Conservation (phyloP, 352 stramenopile species). For the Phytophthora aleatoria region DNA sequence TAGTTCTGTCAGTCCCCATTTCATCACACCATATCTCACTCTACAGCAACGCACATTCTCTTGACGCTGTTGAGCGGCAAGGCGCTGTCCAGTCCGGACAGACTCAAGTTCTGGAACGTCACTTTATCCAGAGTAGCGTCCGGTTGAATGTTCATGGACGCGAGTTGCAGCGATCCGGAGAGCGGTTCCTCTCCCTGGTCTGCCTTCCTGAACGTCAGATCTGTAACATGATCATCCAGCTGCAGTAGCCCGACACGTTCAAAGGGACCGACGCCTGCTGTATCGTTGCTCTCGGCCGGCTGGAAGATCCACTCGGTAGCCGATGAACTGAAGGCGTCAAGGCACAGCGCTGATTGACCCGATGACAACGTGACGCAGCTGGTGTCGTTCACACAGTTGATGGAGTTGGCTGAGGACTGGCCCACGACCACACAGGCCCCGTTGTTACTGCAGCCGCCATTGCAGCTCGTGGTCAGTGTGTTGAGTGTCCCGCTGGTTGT, state of each 20-base stretch:
- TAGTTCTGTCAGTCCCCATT: conserved; percentile 11
- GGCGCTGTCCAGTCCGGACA: conserved; percentile 55
- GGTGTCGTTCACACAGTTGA: conserved; percentile 81
- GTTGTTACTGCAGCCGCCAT: conserved; percentile 63
- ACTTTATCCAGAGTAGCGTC: conserved; percentile 48
- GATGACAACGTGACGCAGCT: conserved; percentile 71
- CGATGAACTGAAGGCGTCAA: conserved; percentile 54
- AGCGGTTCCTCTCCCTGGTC: conserved; percentile 40
- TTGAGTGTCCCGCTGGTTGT: conserved; percentile 47
- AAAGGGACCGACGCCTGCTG: conserved; percentile 59
- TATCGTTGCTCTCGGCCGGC: conserved; percentile 54
- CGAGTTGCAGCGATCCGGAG: conserved; percentile 49
- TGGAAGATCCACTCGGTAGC: conserved; percentile 57
- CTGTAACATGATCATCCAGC: conserved; percentile 48
- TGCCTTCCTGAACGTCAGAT: conserved; percentile 58
- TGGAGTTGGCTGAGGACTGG: conserved; percentile 54
- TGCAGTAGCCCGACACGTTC: conserved; percentile 76
- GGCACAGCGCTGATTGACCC: conserved; percentile 66
- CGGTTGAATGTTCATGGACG: conserved; percentile 73
- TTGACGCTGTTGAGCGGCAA: conserved; percentile 55
- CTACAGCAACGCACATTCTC: conserved; percentile 48
- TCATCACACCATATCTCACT: background rate
- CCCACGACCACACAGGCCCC: conserved; percentile 71
- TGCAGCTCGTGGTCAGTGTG: conserved; percentile 80
- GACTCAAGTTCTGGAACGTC: conserved; percentile 50